Evolutionary conservation across 169 alveolate genomes (phyloP).

Genomic region (Perkinsus chesapeaki): DNA sequence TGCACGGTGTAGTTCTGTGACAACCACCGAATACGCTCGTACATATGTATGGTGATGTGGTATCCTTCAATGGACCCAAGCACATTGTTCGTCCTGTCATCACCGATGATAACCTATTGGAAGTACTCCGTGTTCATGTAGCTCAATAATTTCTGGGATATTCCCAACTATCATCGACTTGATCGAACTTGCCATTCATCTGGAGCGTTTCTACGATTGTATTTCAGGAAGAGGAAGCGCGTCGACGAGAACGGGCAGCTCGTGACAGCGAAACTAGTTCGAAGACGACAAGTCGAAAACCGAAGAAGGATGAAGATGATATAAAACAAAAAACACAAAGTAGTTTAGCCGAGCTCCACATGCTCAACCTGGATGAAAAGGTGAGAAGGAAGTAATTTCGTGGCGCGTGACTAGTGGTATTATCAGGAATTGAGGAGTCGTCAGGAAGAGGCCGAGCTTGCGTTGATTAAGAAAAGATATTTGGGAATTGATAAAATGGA

Average conservation of each 20-base stretch:
- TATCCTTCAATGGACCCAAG: too few relatives aligned
- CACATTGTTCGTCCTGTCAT: too few relatives aligned
- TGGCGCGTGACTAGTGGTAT: not conserved
- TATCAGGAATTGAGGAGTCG: slow-evolving; percentile 22
- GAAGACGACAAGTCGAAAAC: slow-evolving; percentile 1
- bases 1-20: too few relatives aligned
- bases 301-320: not conserved
- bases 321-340: not conserved
- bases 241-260: slow-evolving; percentile 15
- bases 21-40: too few relatives aligned
- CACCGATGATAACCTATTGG: too few relatives aligned
- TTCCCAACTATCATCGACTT: too few relatives aligned
- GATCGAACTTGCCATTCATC: too few relatives aligned
- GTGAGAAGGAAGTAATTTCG: not conserved
- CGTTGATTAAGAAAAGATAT: slow-evolving; percentile 69
- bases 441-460: slow-evolving; percentile 63
- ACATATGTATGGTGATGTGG: too few relatives aligned
- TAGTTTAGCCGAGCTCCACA: slow-evolving; percentile 15
- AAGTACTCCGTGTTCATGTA: too few relatives aligned
- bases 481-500: slow-evolving; percentile 62
- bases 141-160: too few relatives aligned
- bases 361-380: slow-evolving; percentile 15
- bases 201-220: not conserved
- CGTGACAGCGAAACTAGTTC: slow-evolving; percentile 6
- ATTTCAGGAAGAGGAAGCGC: slow-evolving; percentile 12